phyloP scores from a whole-genome alignment of 176 grass and related monocot species.

The Phyllostachys edulis region DNA sequence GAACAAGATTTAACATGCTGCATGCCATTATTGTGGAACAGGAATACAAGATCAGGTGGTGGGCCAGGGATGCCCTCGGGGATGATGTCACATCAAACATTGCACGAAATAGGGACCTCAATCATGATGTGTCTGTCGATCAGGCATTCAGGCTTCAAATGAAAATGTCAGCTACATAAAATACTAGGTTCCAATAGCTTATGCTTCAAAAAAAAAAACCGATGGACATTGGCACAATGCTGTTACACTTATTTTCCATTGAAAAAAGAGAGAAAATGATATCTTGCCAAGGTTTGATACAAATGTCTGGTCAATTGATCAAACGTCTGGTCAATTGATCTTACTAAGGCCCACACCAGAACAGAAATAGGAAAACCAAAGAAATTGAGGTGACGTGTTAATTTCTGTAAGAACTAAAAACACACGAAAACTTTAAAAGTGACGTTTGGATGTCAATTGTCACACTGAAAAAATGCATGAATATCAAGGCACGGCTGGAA shows the following conservation, averaged over 20 bases:
- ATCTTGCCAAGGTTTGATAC: neutral
- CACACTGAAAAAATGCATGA: too few species aligned
- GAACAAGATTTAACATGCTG: constrained; percentile 16
- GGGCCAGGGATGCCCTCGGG: constrained; percentile 14
- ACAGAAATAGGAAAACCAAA: too few species aligned
- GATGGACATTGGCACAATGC: neutral
- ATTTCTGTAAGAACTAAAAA: too few species aligned
- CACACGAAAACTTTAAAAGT: too few species aligned
- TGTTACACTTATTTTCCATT: neutral
- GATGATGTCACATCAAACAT: constrained; percentile 4
- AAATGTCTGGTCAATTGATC: too few species aligned
- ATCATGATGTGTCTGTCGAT: constrained; percentile 16
- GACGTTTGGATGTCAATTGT: too few species aligned
- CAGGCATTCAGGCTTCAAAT: neutral
- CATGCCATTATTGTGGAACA: constrained; percentile 28
- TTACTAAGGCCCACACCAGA: too few species aligned
- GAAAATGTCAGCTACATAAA: neutral
- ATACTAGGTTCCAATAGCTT: neutral
- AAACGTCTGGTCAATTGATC: too few species aligned
- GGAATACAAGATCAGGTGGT: constrained; percentile 21
- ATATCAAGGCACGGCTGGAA: too few species aligned
- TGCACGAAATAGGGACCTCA: constrained; percentile 10
- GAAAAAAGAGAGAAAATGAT: neutral
- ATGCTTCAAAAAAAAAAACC: neutral
- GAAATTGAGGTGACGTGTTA: too few species aligned